Conservation (phyloP, 1,139 yeast genomes). For the Kodamaea derodonti region DNA sequence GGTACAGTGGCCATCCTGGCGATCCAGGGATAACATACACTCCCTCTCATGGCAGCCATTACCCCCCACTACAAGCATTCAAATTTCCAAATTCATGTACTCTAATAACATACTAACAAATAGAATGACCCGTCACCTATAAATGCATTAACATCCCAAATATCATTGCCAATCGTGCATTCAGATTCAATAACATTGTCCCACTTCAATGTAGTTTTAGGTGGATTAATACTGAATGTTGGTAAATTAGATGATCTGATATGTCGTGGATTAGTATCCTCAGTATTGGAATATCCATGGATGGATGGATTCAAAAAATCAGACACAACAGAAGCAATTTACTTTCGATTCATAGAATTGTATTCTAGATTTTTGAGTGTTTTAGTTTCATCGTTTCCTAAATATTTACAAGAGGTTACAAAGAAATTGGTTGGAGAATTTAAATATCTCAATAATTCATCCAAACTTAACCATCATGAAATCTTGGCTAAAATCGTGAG, state of each 20-base stretch:
- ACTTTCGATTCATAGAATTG: constrained; percentile 42
- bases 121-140: constrained; percentile 37
- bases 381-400: constrained; percentile 80
- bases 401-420: constrained; percentile 84
- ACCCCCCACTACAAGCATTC: too few species aligned
- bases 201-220: constrained; percentile 35
- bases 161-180: constrained; percentile 29
- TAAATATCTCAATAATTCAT: constrained; percentile 15
- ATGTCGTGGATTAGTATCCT: constrained; percentile 29
- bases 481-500: constrained; percentile 60
- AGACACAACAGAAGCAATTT: constrained; percentile 14
- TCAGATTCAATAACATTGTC: constrained; percentile 33
- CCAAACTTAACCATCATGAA: constrained; percentile 56
- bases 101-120: constrained; percentile 20
- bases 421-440: constrained; percentile 62
- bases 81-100: too few species aligned
- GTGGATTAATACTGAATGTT: constrained; percentile 31
- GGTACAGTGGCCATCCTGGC: too few species aligned
- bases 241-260: constrained; percentile 37
- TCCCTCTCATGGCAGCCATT: too few species aligned
- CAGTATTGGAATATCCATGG: constrained; percentile 54
- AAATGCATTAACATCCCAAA: constrained; percentile 35
- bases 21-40: too few species aligned
- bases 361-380: constrained; percentile 69
- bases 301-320: constrained; percentile 25